phyloP scores from a whole-genome alignment of 345 rosid species.

The Hibiscus mutabilis region DNA sequence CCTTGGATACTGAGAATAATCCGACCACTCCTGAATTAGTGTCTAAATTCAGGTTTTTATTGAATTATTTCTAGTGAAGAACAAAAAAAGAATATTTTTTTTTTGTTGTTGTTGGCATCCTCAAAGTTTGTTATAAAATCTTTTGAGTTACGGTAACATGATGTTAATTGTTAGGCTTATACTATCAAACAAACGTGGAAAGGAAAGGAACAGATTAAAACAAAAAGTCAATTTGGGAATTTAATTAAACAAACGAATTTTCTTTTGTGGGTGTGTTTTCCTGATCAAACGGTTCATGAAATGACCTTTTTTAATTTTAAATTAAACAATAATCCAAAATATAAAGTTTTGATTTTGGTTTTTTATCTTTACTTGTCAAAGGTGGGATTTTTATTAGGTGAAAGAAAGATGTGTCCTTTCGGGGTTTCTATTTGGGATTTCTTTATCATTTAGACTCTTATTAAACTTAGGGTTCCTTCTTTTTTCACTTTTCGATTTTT shows the following conservation, averaged over 20 bases:
- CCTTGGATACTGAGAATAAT: background rate
- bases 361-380: slow-evolving; percentile 16
- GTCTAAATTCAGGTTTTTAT: background rate
- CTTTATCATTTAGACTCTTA: slow-evolving; percentile 16
- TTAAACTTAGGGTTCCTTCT: slow-evolving; percentile 27
- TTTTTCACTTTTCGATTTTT: slow-evolving; percentile 17
- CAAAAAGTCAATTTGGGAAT: background rate
- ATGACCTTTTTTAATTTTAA: slow-evolving; percentile 18
- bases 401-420: slow-evolving; percentile 27
- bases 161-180: slow-evolving; percentile 16
- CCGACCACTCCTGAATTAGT: background rate
- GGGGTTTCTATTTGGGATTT: slow-evolving; percentile 23
- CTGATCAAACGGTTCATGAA: too few relatives aligned
- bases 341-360: slow-evolving; percentile 9
- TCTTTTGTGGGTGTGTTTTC: too few relatives aligned
- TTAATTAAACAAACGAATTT: slow-evolving; percentile 2
- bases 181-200: slow-evolving; percentile 8
- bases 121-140: background rate
- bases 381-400: slow-evolving; percentile 24
- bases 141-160: slow-evolving; percentile 21
- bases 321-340: background rate
- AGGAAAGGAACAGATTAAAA: slow-evolving; percentile 9
- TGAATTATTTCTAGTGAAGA: slow-evolving; percentile 11
- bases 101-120: background rate
- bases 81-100: background rate